A percentile compares a stretch with the other conserved stretches of the same genome.
These are phyloP conservation scores for Lentinus brumalis DNA, from an alignment of 768 basidiomycete species.

Conservation along the genomic window DNA sequence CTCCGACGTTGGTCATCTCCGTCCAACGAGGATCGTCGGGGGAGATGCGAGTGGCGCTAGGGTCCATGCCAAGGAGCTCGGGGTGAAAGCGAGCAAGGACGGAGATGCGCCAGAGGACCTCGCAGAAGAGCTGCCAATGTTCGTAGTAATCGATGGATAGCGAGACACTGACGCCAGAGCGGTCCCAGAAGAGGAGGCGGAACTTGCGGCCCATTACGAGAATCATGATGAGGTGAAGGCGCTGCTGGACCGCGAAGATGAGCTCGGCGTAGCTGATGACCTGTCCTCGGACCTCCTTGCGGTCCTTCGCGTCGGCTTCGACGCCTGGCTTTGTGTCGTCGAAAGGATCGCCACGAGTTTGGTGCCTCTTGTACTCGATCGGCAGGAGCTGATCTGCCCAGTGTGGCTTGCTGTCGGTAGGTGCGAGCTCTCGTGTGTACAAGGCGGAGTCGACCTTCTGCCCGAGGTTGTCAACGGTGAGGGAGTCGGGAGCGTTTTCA, in stretches of 20 bases:
- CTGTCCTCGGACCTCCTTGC: too few species aligned
- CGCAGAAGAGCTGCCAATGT: neutral
- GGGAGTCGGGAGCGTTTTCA: too few species aligned
- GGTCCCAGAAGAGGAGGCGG: slow-evolving; percentile 9
- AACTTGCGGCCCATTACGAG: neutral
- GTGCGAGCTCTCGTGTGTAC: too few species aligned
- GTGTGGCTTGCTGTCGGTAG: too few species aligned
- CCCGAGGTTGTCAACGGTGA: too few species aligned
- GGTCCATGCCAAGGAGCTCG: slow-evolving; percentile 4
- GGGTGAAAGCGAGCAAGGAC: neutral
- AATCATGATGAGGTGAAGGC: slow-evolving; percentile 4
- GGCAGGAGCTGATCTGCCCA: too few species aligned
- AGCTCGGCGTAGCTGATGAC: slow-evolving; percentile 4
- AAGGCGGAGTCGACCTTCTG: too few species aligned
- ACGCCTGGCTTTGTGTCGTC: too few species aligned
- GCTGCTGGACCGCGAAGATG: slow-evolving; percentile 6
- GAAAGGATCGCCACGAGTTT: too few species aligned
- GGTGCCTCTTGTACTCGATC: too few species aligned
- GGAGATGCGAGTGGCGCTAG: slow-evolving; percentile 1
- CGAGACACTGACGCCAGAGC: slow-evolving; percentile 5
- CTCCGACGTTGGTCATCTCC: neutral
- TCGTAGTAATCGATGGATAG: slow-evolving; percentile 6
- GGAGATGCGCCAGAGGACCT: slow-evolving; percentile 12
- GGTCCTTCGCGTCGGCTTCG: too few species aligned
- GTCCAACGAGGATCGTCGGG: neutral